Conservation (phyloP, 2,329 filamentous ascomycete genomes). For the Xylariales sp. region DNA sequence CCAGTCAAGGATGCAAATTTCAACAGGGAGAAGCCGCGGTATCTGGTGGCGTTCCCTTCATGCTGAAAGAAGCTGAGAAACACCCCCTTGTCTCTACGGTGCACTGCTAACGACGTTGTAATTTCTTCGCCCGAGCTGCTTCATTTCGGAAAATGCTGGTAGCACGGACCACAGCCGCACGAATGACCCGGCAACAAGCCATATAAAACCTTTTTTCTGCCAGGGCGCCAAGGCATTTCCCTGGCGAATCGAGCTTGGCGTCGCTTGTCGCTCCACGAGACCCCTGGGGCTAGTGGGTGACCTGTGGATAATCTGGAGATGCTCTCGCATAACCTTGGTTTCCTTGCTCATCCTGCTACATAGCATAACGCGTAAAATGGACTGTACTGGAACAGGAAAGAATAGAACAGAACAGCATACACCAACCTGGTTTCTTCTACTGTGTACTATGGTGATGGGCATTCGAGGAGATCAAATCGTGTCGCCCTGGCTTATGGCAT, state of each 20-base stretch:
- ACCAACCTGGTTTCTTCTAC: no score
- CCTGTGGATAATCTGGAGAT: no score
- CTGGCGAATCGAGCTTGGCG: neutral
- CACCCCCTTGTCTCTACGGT: conserved; percentile 14
- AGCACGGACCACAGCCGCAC: conserved; percentile 19
- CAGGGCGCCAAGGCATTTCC: neutral
- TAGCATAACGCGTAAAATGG: no score
- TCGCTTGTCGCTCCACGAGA: neutral
- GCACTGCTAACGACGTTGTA: conserved; percentile 25
- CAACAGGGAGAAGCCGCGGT: neutral
- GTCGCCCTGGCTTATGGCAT: no score
- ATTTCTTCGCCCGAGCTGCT: conserved; percentile 25
- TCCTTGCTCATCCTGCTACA: no score
- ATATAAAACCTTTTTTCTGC: neutral
- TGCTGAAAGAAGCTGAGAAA: conserved; percentile 5
- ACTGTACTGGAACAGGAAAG: no score
- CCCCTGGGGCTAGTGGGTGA: no score
- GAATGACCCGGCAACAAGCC: conserved; percentile 5
- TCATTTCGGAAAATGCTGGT: conserved; percentile 21
- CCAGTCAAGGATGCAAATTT: no score
- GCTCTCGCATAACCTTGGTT: neutral
- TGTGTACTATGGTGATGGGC: no score
- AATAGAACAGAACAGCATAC: no score
- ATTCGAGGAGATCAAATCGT: no score
- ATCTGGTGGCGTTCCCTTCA: conserved; percentile 6